phyloP scores from a whole-genome alignment of 2,329 filamentous ascomycete genomes.

The Cladophialophora exuberans region DNA sequence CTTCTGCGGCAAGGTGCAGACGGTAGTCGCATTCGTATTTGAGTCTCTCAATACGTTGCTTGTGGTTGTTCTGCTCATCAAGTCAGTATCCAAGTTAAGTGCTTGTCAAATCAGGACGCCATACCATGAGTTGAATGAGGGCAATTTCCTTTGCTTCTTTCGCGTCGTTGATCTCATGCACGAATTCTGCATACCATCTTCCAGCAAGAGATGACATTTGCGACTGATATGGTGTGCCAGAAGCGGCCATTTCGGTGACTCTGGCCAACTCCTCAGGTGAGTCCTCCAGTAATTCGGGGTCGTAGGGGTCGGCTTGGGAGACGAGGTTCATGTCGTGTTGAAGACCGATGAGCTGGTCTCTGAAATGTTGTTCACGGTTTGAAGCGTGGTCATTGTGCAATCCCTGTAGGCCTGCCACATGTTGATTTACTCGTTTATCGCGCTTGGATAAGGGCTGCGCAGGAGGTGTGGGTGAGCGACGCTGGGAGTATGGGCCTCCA shows the following conservation, averaged over 20 bases:
- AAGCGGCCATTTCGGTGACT: conserved; percentile 60
- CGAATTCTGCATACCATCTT: conserved; percentile 81
- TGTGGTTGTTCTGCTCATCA: conserved; percentile 57
- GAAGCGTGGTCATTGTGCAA: conserved; percentile 78
- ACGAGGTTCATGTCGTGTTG: conserved; percentile 88
- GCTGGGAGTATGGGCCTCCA: conserved; percentile 18
- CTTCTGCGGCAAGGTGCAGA: conserved; percentile 64
- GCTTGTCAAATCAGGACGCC: conserved; percentile 36
- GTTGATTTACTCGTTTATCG: conserved; percentile 83
- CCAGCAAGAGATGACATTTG: conserved; percentile 70
- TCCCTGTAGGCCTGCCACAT: conserved; percentile 76
- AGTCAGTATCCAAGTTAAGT: conserved; percentile 10
- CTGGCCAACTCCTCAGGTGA: conserved; percentile 68
- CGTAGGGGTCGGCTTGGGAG: conserved; percentile 81
- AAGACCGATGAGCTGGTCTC: conserved; percentile 87
- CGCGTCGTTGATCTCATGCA: conserved; percentile 82
- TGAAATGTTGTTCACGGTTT: conserved; percentile 81
- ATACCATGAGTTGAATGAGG: conserved; percentile 78
- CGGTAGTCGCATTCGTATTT: conserved; percentile 62
- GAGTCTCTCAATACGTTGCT: conserved; percentile 59
- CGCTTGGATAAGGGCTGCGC: conserved; percentile 70
- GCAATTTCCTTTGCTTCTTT: conserved; percentile 86
- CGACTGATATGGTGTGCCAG: conserved; percentile 67
- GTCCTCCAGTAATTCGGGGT: conserved; percentile 68
- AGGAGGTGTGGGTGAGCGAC: conserved; percentile 40